Evolutionary conservation across 2,329 filamentous ascomycete genomes (phyloP).

Genomic region (Pyrenophora teres): DNA sequence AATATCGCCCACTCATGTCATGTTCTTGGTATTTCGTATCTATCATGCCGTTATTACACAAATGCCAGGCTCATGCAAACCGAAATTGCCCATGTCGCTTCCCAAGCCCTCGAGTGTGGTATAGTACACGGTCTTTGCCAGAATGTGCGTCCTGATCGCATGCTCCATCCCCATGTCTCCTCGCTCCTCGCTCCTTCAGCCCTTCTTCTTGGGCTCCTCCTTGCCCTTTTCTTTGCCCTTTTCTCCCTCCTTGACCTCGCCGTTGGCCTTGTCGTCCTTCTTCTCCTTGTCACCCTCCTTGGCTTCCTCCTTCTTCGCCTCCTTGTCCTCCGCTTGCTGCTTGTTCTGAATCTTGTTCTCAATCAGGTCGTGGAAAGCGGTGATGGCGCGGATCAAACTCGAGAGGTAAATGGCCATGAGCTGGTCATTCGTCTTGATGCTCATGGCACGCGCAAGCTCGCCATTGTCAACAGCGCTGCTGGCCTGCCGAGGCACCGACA

Average conservation of each 20-base stretch:
- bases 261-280: constrained; percentile 60
- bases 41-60: constrained; percentile 34
- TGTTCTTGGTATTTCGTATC: constrained; percentile 25
- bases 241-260: constrained; percentile 55
- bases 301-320: constrained; percentile 66
- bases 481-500: constrained; percentile 58
- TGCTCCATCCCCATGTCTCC: constrained; percentile 12
- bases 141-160: constrained; percentile 2
- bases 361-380: constrained; percentile 97
- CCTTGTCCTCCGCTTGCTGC: constrained; percentile 95
- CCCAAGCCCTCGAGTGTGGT: constrained; percentile 20
- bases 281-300: constrained; percentile 69
- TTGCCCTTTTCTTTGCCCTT: constrained; percentile 62
- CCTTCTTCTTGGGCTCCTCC: constrained; percentile 63
- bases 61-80: constrained; percentile 5
- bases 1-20: background rate
- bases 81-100: constrained; percentile 1
- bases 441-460: constrained; percentile 95
- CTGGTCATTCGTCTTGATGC: constrained; percentile 98
- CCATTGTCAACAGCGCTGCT: constrained; percentile 67
- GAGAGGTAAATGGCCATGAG: constrained; percentile 98
- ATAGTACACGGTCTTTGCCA: constrained; percentile 31
- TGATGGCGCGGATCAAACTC: constrained; percentile 95
- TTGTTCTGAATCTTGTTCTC: constrained; percentile 99
- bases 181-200: constrained; percentile 46